Base-by-base conservation (phyloP, 1,284 basidiomycete genomes). In the Tranzscheliella williamsii region DNA sequence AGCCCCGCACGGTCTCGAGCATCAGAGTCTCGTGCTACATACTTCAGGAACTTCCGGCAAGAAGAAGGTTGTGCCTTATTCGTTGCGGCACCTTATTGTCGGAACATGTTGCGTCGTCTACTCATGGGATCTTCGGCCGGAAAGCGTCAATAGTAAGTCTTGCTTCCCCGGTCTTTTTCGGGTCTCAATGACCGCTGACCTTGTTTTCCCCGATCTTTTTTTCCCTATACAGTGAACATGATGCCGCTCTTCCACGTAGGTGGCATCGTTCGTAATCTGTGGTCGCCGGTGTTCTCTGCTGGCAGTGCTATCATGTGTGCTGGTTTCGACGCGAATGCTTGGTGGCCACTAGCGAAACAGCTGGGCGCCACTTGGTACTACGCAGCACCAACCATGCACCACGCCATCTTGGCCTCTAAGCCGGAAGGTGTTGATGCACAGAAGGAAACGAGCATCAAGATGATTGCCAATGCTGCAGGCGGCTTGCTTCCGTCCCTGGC, bases 241-340 rank as follows among this genome's bases (percentile, higher is more conserved):
- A 77, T 77, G 75, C 75, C 75, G 7, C 67, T 77, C 46, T 77
- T 77, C 66, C 75, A 77, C 60, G 75, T 77, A 27, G 75, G 75
- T 29, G 75, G 75, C 47, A 77, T 77, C 33, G 71, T 77, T 20
- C 67, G 75, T 22, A 77, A 77, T 43, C 48, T 77, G 4, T 76
- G 73, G 73, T 60, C 75, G 4, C 75, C 75, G 38, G 63, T 77
- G 6, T 63, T 77, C 33, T 77, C 75, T 2, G 72, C 71, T 8
- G 70, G 73, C 13, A 70, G 67, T 38, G 74, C 75, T 32, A 77
- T 77, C 66, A 67, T 77, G 62, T 77, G 75, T 41, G 62, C 70
- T 27, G 75, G 75, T 18, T 77, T 77, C 51, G 75, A 77, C 34
- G 66, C 75, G 21, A 75, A 72, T 23, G 61, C 67, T 0, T 77